Conservation (phyloP, 2,329 filamentous ascomycete species). For the Aspergillus clavatus region DNA sequence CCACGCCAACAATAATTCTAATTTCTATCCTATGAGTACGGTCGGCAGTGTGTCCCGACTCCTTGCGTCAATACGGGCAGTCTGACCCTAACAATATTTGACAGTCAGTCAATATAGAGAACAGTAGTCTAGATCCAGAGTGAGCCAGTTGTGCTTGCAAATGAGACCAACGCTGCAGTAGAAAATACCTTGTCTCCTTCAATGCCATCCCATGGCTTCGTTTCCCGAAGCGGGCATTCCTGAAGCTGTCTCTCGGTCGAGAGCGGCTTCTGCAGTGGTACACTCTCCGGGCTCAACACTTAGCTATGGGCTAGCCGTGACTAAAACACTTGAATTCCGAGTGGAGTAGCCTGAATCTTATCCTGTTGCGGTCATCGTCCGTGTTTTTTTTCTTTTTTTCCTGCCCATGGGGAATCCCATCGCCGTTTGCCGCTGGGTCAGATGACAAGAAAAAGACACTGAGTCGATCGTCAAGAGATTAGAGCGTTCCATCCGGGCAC, state of each 20-base stretch:
- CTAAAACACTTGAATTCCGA: slow-evolving; percentile 1
- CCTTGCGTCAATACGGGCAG: slow-evolving; percentile 26
- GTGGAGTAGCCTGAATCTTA: slow-evolving; percentile 9
- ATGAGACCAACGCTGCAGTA: background rate
- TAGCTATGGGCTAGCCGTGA: too few relatives aligned
- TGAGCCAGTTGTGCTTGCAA: background rate
- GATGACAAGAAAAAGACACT: slow-evolving; percentile 1
- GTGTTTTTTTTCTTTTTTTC: too few relatives aligned
- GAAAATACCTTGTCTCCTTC: slow-evolving; percentile 4
- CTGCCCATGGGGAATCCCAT: slow-evolving; percentile 9
- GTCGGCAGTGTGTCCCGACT: slow-evolving; percentile 13
- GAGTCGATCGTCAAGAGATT: slow-evolving; percentile 3
- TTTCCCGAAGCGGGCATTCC: slow-evolving; percentile 27
- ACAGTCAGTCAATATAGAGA: too few relatives aligned
- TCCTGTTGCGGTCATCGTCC: slow-evolving; percentile 18
- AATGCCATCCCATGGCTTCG: slow-evolving; percentile 9
- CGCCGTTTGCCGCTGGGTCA: slow-evolving; percentile 3
- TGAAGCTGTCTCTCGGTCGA: slow-evolving; percentile 14
- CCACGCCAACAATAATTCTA: slow-evolving; percentile 10
- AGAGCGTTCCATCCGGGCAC: background rate
- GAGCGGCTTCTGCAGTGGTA: slow-evolving; percentile 15
- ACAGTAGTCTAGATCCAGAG: too few relatives aligned
- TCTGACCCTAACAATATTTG: slow-evolving; percentile 12
- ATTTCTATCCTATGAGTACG: slow-evolving; percentile 12
- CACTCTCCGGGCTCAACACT: slow-evolving; percentile 6